These are phyloP conservation scores for Conringia planisiliqua DNA, from an alignment of 345 rosid species.

Conservation along the genomic window DNA sequence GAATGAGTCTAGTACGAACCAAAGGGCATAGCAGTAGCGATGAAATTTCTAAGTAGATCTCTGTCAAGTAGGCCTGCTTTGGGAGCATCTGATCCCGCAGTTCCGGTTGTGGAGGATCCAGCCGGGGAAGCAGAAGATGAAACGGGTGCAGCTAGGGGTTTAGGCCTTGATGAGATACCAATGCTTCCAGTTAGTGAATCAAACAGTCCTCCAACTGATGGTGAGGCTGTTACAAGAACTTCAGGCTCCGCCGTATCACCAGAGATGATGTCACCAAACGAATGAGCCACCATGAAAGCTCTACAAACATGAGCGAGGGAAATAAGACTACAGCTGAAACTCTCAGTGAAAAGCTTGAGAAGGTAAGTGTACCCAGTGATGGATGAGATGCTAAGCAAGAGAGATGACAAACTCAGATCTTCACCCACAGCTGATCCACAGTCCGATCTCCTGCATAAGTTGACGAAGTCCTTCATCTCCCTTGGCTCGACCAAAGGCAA, in stretches of 20 bases:
- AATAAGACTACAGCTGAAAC: not conserved
- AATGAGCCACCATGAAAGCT: constrained; percentile 86
- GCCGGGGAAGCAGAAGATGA: constrained; percentile 64
- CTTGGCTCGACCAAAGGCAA: constrained; percentile 73
- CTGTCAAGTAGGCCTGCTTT: constrained; percentile 68
- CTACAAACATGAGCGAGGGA: constrained; percentile 35
- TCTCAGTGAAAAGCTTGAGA: not conserved
- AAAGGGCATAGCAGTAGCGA: constrained; percentile 81
- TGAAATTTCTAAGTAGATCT: constrained; percentile 71
- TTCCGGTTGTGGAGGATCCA: constrained; percentile 48
- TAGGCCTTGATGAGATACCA: constrained; percentile 86
- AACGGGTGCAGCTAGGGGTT: constrained; percentile 75
- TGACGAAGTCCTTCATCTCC: constrained; percentile 55
- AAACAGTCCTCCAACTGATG: constrained; percentile 86
- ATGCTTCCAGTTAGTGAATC: constrained; percentile 97
- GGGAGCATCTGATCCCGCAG: constrained; percentile 61
- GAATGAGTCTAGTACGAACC: constrained; percentile 54
- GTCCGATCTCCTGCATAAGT: constrained; percentile 56
- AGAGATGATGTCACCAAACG: constrained; percentile 72
- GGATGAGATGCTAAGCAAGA: constrained; percentile 86
- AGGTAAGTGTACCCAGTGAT: constrained; percentile 77
- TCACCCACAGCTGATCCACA: constrained; percentile 76
- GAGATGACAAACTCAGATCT: constrained; percentile 66
- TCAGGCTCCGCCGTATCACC: constrained; percentile 86
- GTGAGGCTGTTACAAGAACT: constrained; percentile 64